Conservation (phyloP, 257 asterid genomes). For the Voacanga thouarsii region DNA sequence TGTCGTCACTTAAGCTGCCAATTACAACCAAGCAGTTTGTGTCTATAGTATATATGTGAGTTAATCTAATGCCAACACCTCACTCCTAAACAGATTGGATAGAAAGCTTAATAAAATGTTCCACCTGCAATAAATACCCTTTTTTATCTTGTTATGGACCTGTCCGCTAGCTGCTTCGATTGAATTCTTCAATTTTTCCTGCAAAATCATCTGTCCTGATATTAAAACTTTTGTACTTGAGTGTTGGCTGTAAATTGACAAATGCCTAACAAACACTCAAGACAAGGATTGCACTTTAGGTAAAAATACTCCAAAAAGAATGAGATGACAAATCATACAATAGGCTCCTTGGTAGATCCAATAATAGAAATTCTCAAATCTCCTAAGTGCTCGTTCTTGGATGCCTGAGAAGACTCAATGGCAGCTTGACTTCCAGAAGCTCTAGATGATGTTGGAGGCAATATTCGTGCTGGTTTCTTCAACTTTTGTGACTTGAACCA, state of each 20-base stretch:
- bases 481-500: conserved; percentile 90
- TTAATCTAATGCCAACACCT: conserved; percentile 7
- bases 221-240: conserved; percentile 5
- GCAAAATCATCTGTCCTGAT: conserved; percentile 19
- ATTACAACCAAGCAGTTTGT: conserved; percentile 73
- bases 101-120: conserved; percentile 19
- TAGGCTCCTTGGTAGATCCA: conserved; percentile 47
- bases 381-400: conserved; percentile 53
- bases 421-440: conserved; percentile 43
- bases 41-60: conserved; percentile 40
- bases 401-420: conserved; percentile 30
- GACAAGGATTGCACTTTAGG: neutral
- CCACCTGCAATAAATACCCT: conserved; percentile 41
- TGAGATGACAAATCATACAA: conserved; percentile 37
- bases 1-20: conserved; percentile 40
- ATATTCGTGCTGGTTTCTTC: conserved; percentile 61
- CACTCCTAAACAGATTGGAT: conserved; percentile 13
- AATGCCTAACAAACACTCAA: conserved; percentile 1
- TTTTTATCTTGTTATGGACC: conserved; percentile 59
- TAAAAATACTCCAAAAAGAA: conserved; percentile 1
- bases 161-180: conserved; percentile 78
- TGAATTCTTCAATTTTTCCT: conserved; percentile 70
- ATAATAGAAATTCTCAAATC: conserved; percentile 59
- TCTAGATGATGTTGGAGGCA: conserved; percentile 51
- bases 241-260: neutral